Base-by-base conservation (phyloP, 192 early-diverging fungal species). In the Coemansia sp. region DNA sequence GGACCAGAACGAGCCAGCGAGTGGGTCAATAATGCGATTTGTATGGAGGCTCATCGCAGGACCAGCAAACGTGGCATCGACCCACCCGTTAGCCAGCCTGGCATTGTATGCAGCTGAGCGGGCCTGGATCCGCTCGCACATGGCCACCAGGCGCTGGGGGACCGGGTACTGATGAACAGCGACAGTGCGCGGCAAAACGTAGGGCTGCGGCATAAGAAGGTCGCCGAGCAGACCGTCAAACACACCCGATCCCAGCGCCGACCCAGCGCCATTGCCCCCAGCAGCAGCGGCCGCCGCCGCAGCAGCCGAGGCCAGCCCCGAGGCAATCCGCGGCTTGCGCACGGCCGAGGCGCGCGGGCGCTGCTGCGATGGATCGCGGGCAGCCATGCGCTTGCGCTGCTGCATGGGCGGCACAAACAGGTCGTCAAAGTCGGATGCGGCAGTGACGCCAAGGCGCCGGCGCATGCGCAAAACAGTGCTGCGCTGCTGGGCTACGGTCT, bases 371-470 rank as follows among this genome's bases (percentile, higher is more conserved):
- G 57, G 63, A 28, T 68, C 70, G 37, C 69, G 75, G 6, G 55
- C 48, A 12, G 59, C 58, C 26, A 66, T 31, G 35, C 68, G 61
- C 65, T 74, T 69, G 43, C 67, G 75, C 42, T 66, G 78, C 58
- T 64, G 67, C 59, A 45, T 57, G 0, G 79, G 79, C 25, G 71
- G 70, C 62, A 76, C 71, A 62, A 82, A 82, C 48, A 82, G 57
- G 25, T 82, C 79, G 57, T 82, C 71, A 45, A 59, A 64, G 38
- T 41, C 18, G 0, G 10, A 26, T 9, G 41, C 42, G 13, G 23
- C 59, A 21, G 65, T 64, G 4, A 66, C 48, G 6, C 55, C 55
- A 33, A 73, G 61, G 6, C 70, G 50, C 13, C 79, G 59, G 28
- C 79, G 79, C 79, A 76, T 76, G n/a, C 65, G 53, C 41, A 82